Evolutionary conservation across 2,329 filamentous ascomycete genomes (phyloP), one percentile per base, ranked within the genome.

Genomic region (Aureobasidium sp.): DNA sequence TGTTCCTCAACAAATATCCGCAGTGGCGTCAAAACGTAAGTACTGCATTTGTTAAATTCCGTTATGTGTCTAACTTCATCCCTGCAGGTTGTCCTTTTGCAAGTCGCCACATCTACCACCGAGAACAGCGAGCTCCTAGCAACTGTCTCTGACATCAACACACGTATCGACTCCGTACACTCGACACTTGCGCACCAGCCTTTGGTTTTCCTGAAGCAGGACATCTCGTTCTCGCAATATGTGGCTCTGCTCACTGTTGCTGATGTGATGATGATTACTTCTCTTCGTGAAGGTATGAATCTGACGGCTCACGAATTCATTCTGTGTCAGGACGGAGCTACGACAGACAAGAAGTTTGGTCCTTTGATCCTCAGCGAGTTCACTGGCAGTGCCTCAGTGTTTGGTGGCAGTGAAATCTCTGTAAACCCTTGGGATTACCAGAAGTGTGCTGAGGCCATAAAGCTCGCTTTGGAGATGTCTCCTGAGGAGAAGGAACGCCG

Each of bases 381-480:
- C 71, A 96, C 93, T 1, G 94, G 93, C 27, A 96, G 91, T 64
- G 87, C 92, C 1, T 90, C 89, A 0, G 82, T 97, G 2, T 96
- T 97, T 70, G 85, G 85, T 17, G 85, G 88, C 49, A 85, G 90
- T 63, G 88, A 94, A 66, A 82, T 97, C 15, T 84, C 90, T 0
- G 88, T 97, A 69, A 97, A 97, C 71, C 93, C 93, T 0, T 97
- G 93, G 93, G 90, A 97, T 72, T 96, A 96, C 73, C 84, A 88
- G 39, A 86, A 91, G 71, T 95, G 90, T 68, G 90, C 91, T 56
- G 86, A 94, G 36, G 90, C 91, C 11, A 93, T 97, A 75, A 87
- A 89, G 73, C 80, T 83, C 59, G 91, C 92, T 0, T 78, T 97
- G 20, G 89, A 93, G 67, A 95, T 97, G 87, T 78, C 76, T 3